A percentile compares a stretch with the other conserved stretches of the same genome.
Evolutionary conservation across 2,329 filamentous ascomycete genomes (phyloP).

Genomic region (Exserohilum turcica): DNA sequence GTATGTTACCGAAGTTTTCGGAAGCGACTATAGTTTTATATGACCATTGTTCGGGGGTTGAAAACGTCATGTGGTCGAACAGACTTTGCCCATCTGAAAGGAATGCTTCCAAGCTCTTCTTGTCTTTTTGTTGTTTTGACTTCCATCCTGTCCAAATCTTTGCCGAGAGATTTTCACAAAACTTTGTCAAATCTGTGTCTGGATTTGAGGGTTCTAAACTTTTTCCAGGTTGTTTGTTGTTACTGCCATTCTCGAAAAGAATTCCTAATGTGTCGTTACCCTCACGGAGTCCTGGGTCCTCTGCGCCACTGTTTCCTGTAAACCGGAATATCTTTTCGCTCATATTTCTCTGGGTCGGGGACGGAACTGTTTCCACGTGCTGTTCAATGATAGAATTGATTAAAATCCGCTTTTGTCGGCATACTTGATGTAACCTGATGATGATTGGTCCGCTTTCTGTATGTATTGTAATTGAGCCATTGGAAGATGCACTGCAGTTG

Average conservation of each 20-base stretch:
- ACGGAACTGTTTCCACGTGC: background rate
- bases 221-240: background rate
- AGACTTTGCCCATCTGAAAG: background rate
- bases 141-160: slow-evolving; percentile 1
- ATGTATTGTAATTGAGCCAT: slow-evolving; percentile 1
- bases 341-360: background rate
- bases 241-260: background rate
- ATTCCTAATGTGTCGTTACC: background rate
- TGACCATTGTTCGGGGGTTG: background rate
- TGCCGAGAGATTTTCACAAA: background rate
- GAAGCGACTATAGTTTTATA: background rate
- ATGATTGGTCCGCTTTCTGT: background rate
- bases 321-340: background rate
- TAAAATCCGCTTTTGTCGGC: background rate
- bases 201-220: background rate
- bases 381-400: background rate
- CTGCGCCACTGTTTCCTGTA: background rate
- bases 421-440: background rate
- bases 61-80: background rate
- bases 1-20: background rate
- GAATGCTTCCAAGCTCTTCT: slow-evolving; percentile 1
- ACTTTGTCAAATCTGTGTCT: background rate
- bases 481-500: background rate
- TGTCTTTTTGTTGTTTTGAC: background rate
- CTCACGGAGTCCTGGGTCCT: background rate